Evolutionary conservation across 2,329 filamentous ascomycete genomes (phyloP), one percentile per base, ranked within the genome.

Genomic region (Boeremia lycopersici): DNA sequence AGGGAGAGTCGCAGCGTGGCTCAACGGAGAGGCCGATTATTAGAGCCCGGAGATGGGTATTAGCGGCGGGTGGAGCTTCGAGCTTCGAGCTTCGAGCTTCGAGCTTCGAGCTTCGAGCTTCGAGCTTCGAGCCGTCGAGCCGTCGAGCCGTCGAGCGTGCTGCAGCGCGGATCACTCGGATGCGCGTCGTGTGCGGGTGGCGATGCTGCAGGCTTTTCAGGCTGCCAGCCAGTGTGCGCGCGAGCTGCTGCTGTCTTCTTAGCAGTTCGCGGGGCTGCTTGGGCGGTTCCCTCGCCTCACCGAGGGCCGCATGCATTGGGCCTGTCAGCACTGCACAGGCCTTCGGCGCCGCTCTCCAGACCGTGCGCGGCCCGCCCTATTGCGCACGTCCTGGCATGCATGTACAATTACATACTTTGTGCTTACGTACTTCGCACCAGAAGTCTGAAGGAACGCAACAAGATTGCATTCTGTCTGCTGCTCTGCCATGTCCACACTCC

Each of bases 21-120:
- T 55, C 36, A 31, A 19, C 9, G 44, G 49, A 57, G 34, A 17
- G 8, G 6, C 34, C 34, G 15, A 36, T 51, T 44, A 31, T 48
- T 42, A 34, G 57, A 31, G 41, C 56, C 51, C 38, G 30, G 53
- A 64, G 53, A 53, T 52, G 57, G 60, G 11, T 42, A 12, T 42
- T 42, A 42, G 40, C 39, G 62, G 58, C 53, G 52, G 48, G 50
- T 15, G 40, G 13, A 42, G 12, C 3, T 8, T 31, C 23, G 12
- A 41, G 25, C n/a, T 6, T 23, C n/a, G 13, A 42, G 12, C 3
- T 8, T 31, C 23, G 12, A 41, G 25, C n/a, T 6, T 23, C n/a
- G 13, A 42, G 12, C 3, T 8, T 31, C 23, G 12, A 41, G 25
- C n/a, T 6, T 23, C n/a, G 13, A 42, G 12, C 3, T 8, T 31